Evolutionary conservation across 805 yeast species (phyloP).

Genomic region (Teunomyces stri): DNA sequence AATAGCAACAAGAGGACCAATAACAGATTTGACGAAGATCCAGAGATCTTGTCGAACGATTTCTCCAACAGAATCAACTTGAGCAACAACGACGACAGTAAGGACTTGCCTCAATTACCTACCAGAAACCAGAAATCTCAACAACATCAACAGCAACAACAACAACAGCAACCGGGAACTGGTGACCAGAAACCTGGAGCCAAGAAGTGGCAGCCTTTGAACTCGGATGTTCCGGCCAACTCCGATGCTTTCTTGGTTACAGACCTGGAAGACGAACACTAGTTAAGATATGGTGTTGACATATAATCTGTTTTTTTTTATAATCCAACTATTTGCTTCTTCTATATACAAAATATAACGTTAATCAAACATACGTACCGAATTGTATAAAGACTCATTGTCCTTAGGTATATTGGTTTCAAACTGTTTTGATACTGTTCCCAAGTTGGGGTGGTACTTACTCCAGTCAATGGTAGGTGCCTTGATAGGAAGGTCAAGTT

Average conservation of each 20-base stretch:
- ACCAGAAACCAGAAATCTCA: constrained; percentile 6
- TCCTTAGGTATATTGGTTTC: constrained; percentile 8
- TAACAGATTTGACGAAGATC: constrained; percentile 50
- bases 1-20: constrained; percentile 8
- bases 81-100: constrained; percentile 30
- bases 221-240: constrained; percentile 38
- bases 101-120: constrained; percentile 25
- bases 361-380: constrained; percentile 24
- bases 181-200: constrained; percentile 3
- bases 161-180: background rate
- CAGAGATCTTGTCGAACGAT: constrained; percentile 47
- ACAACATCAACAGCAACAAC: background rate
- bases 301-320: too few relatives aligned
- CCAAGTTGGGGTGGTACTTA: constrained; percentile 32
- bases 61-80: constrained; percentile 48
- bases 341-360: constrained; percentile 6
- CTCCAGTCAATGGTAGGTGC: constrained; percentile 38
- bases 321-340: background rate
- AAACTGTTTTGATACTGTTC: constrained; percentile 19
- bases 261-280: constrained; percentile 43
- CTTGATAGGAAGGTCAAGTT: constrained; percentile 28
- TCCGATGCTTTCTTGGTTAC: constrained; percentile 44
- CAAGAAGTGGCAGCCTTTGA: constrained; percentile 39
- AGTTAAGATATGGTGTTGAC: background rate
- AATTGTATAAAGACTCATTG: constrained; percentile 18